Conservation (phyloP, 179 eudicot species). For the Vitellaria paradoxa region DNA sequence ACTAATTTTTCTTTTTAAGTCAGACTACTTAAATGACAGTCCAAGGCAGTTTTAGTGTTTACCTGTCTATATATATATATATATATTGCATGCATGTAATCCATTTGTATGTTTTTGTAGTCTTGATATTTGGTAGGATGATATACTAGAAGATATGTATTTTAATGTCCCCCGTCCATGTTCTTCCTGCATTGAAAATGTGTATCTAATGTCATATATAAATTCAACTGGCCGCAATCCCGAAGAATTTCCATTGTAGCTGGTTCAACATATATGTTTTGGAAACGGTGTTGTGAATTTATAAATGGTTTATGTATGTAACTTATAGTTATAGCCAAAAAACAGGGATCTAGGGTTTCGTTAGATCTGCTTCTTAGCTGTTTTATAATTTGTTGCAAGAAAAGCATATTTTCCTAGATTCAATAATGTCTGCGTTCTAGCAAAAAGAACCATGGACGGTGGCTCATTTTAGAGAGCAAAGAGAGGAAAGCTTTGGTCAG, state of each 20-base stretch:
- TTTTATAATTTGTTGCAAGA: background rate
- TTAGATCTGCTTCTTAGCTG: background rate
- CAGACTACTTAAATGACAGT: too few relatives aligned
- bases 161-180: constrained; percentile 13
- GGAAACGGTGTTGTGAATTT: background rate
- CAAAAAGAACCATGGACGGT: too few relatives aligned
- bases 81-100: background rate
- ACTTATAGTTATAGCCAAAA: background rate
- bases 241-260: background rate
- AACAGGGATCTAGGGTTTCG: too few relatives aligned
- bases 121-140: background rate
- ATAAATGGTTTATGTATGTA: background rate
- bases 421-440: background rate
- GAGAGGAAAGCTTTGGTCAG: too few relatives aligned
- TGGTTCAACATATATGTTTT: background rate
- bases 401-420: background rate
- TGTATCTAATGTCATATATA: background rate
- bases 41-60: too few relatives aligned
- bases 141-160: background rate
- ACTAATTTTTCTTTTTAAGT: too few relatives aligned
- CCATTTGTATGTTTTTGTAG: background rate
- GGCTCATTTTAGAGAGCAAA: too few relatives aligned
- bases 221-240: background rate
- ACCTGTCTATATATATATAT: too few relatives aligned
- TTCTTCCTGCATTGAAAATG: constrained; percentile 5